A percentile compares a stretch with the other conserved stretches of the same genome.
Conservation (phyloP, 2,329 filamentous ascomycete genomes). For the Diplodia mutila region DNA sequence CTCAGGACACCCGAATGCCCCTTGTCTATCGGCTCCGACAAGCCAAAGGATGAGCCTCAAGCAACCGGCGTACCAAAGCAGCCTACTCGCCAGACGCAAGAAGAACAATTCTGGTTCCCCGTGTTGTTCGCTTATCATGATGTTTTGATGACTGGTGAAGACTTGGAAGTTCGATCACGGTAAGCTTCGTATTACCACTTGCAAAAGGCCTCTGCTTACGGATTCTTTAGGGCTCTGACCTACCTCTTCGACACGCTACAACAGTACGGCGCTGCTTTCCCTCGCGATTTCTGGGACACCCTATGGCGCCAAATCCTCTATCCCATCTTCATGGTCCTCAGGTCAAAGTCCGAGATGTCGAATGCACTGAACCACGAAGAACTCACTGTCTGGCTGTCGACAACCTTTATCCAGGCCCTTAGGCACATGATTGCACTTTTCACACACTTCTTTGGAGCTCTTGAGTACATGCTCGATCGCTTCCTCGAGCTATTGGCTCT, state of each 20-base stretch:
- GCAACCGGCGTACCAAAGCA: conserved; percentile 61
- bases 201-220: not conserved
- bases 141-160: conserved; percentile 97
- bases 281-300: conserved; percentile 96
- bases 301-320: conserved; percentile 96
- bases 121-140: conserved; percentile 98
- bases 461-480: conserved; percentile 98
- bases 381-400: conserved; percentile 96
- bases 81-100: conserved; percentile 80
- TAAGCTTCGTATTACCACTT: conserved; percentile 30
- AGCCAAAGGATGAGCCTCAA: conserved; percentile 53
- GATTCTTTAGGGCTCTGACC: conserved; percentile 67
- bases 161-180: conserved; percentile 86
- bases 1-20: conserved; percentile 94
- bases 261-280: conserved; percentile 87
- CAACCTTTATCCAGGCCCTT: conserved; percentile 97
- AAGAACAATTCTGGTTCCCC: conserved; percentile 98
- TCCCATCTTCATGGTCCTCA: conserved; percentile 97
- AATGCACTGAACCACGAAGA: conserved; percentile 96
- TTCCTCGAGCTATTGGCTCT: conserved; percentile 92
- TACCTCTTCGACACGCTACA: conserved; percentile 96
- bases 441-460: conserved; percentile 94
- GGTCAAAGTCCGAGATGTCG: conserved; percentile 93
- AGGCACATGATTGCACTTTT: conserved; percentile 99
- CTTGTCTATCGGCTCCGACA: conserved; percentile 68